Base-by-base conservation (phyloP, 1,284 basidiomycete genomes). In the Dichomitus squalens region DNA sequence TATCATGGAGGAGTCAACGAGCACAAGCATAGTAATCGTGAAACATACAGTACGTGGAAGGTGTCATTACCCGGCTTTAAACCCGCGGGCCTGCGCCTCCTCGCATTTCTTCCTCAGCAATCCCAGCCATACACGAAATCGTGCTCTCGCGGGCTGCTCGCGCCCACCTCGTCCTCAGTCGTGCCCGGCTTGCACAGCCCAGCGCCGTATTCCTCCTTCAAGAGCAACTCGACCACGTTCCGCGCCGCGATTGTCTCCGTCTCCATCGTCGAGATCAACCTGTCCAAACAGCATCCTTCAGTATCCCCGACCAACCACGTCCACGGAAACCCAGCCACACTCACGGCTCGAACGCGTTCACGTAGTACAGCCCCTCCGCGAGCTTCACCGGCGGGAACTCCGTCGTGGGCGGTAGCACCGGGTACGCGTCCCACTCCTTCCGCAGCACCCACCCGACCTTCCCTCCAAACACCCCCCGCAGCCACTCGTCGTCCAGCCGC, bases 221-320 rank as follows among this genome's bases (percentile, higher is more conserved):
- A 76, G 21, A 93, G 78, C 23, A 92, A 76, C 61, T 93, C 92
- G 48, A 93, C 91, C 25, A 89, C 80, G 69, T 97, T 96, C 36
- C 93, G 85, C 0, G 92, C 85, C 0, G 92, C 81, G 38, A 97
- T 75, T 0, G 92, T 95, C 72, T 93, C 87, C 0, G 95, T 96
- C 74, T 98, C 95, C 95, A 97, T 96, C 8, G 90, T 90, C 12
- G 87, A 90, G 46, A 92, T 88, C 66, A 91, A 81, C 39, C 90
- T 90, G 59, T 6, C 36, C 49, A 7, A 39, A 44, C 39, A 66
- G 59, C 21, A 47, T 20, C n/a, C n/a, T n/a, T n/a, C n/a, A n/a
- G n/a, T n/a, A n/a, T n/a, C n/a, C n/a, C n/a, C n/a, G n/a, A n/a
- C n/a, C n/a, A n/a, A n/a, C n/a, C n/a, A n/a, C n/a, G n/a, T n/a